phyloP scores from a whole-genome alignment of 1,284 basidiomycete genomes.

The Peniophora sp. region DNA sequence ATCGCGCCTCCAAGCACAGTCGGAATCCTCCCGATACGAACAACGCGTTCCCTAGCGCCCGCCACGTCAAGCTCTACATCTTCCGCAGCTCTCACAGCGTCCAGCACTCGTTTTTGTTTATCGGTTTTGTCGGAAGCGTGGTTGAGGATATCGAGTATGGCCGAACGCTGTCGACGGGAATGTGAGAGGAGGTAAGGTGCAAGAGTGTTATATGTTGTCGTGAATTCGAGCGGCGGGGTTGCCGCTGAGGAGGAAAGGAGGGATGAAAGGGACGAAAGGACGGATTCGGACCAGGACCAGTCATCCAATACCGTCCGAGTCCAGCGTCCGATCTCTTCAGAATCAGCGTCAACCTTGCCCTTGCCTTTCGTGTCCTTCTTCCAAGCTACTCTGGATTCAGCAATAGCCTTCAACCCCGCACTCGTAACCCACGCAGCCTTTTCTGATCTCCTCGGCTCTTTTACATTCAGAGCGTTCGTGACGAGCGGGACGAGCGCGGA shows the following conservation, averaged over 20 bases:
- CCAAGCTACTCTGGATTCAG: too few species aligned
- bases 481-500: too few species aligned
- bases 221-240: slow-evolving; percentile 21
- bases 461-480: too few species aligned
- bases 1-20: slow-evolving; percentile 8
- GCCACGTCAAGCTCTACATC: slow-evolving; percentile 67
- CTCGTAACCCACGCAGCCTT: too few species aligned
- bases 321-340: too few species aligned
- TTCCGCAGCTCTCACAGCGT: slow-evolving; percentile 66
- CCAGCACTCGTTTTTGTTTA: slow-evolving; percentile 41
- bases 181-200: slow-evolving; percentile 48
- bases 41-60: slow-evolving; percentile 75
- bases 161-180: slow-evolving; percentile 44
- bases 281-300: too few species aligned
- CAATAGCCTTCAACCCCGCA: too few species aligned
- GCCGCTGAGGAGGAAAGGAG: not conserved
- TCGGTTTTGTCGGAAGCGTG: slow-evolving; percentile 27
- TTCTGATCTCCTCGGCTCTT: too few species aligned
- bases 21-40: slow-evolving; percentile 59
- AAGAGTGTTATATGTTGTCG: slow-evolving; percentile 39
- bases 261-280: too few species aligned
- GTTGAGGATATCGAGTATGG: slow-evolving; percentile 47
- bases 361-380: too few species aligned
- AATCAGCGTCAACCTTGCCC: too few species aligned
- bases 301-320: too few species aligned